Evolutionary conservation across 306 rosid genomes (phyloP).

Genomic region (Dicorynia guianensis): DNA sequence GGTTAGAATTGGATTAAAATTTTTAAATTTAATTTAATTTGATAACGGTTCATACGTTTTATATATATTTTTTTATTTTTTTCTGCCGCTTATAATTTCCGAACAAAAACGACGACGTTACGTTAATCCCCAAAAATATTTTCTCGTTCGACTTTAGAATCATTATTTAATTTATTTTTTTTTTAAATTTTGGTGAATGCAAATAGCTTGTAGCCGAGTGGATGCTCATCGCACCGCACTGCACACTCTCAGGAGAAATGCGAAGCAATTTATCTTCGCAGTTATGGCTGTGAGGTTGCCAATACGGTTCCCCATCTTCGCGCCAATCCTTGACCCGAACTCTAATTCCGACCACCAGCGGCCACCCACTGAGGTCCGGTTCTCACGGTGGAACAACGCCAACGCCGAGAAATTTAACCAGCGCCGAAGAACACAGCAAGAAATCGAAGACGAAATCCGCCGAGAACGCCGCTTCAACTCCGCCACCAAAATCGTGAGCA

Average conservation of each 20-base stretch:
- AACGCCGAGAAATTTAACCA: slow-evolving; percentile 71
- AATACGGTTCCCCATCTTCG: slow-evolving; percentile 54
- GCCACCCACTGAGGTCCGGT: slow-evolving; percentile 53
- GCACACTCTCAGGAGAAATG: neutral
- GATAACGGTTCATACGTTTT: too few species aligned
- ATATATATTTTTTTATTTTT: too few species aligned
- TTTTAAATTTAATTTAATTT: too few species aligned
- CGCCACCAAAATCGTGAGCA: neutral
- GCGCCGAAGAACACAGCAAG: slow-evolving; percentile 63
- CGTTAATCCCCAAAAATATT: neutral
- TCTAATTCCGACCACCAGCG: slow-evolving; percentile 36
- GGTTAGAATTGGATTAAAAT: too few species aligned
- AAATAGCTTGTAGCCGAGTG: too few species aligned
- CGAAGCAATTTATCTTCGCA: slow-evolving; percentile 10
- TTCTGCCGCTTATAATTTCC: too few species aligned
- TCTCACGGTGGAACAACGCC: slow-evolving; percentile 78
- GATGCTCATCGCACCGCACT: too few species aligned
- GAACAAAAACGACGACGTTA: neutral
- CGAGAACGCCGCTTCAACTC: slow-evolving; percentile 60
- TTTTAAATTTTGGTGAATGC: too few species aligned
- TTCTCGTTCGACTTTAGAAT: too few species aligned
- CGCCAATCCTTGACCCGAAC: slow-evolving; percentile 50
- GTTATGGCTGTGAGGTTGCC: slow-evolving; percentile 66
- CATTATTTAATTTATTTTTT: too few species aligned
- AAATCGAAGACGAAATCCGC: slow-evolving; percentile 78